Base-by-base conservation (phyloP, 352 stramenopile species). In the Phytophthora meadii region DNA sequence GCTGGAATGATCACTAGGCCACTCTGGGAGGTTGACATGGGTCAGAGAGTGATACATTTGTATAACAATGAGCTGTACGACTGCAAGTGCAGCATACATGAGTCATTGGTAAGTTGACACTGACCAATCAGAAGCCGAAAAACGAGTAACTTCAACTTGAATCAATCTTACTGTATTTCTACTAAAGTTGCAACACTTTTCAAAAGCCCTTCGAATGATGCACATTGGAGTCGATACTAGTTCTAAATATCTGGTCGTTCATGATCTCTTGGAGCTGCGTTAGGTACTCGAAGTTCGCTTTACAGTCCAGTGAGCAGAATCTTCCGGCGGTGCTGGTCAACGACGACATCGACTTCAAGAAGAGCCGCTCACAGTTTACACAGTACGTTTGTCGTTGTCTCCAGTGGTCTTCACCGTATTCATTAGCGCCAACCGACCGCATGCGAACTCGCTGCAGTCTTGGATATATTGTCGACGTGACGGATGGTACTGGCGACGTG, bases 241-340 rank as follows among this genome's bases (percentile, higher is more conserved):
- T 11, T 5, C 39, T 65, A 30, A 64, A 27, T 4, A 77, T 54
- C 14, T 72, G 55, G 32, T 28, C 32, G 22, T 70, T 56, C 24
- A 74, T 39, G 7, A 69, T 34, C 1, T 79, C 45, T 15, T 76
- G 66, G 9, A 76, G 5, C 11, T 59, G 32, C 3, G 25, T 24
- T 24, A 68, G 37, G 52, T 73, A 82, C 45, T 72, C 46, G 50
- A 72, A 65, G 37, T 65, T 82, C 49, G 65, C 72, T 39, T 76
- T 77, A 61, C 76, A 85, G 59, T 85, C 76, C 14, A 85, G 54
- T 25, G 73, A 85, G 56, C 76, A 85, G 51, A 79, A 84, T 37
- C 50, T 45, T 7, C 22, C 45, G 5, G 24, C 42, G 30, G 4
- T 11, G 14, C 12, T 45, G 19, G 22, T 54, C 25, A 68, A 32